Evolutionary conservation across 192 early-diverging fungal genomes (phyloP).

Genomic region (Diversispora epigaea): DNA sequence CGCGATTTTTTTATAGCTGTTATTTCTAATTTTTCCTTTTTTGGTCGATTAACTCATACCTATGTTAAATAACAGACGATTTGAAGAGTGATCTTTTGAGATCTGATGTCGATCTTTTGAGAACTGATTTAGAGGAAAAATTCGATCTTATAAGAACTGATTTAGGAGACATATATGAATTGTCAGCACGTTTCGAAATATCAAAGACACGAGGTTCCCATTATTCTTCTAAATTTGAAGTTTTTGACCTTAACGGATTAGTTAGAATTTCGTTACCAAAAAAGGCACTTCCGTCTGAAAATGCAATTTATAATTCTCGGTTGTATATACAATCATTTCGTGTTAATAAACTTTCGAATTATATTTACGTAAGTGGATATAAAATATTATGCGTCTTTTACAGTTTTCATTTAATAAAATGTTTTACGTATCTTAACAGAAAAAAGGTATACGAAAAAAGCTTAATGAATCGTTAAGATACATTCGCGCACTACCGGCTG

Average conservation of each 20-base stretch:
- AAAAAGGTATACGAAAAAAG: not conserved
- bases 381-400: slow-evolving; percentile 5
- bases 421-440: slow-evolving; percentile 13
- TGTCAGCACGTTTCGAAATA: slow-evolving; percentile 3
- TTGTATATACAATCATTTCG: not conserved
- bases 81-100: too few species aligned
- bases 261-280: not conserved
- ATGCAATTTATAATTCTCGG: not conserved
- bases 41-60: too few species aligned
- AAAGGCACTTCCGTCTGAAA: not conserved
- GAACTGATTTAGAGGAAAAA: not conserved
- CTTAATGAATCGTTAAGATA: not conserved
- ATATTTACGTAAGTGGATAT: slow-evolving; percentile 23
- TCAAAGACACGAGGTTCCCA: slow-evolving; percentile 3
- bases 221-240: slow-evolving; percentile 8
- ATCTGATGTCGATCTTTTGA: too few species aligned
- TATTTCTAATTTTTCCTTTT: too few species aligned
- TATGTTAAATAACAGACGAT: too few species aligned
- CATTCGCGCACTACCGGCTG: not conserved
- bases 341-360: not conserved
- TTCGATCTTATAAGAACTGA: slow-evolving; percentile 3
- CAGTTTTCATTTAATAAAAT: not conserved
- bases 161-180: slow-evolving; percentile 10
- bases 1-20: too few species aligned
- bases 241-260: not conserved